Percentiles rank a stretch among this genome's conserved stretches.
Evolutionary conservation across 768 basidiomycete genomes (phyloP).

Genomic region (Suillus occidentalis): DNA sequence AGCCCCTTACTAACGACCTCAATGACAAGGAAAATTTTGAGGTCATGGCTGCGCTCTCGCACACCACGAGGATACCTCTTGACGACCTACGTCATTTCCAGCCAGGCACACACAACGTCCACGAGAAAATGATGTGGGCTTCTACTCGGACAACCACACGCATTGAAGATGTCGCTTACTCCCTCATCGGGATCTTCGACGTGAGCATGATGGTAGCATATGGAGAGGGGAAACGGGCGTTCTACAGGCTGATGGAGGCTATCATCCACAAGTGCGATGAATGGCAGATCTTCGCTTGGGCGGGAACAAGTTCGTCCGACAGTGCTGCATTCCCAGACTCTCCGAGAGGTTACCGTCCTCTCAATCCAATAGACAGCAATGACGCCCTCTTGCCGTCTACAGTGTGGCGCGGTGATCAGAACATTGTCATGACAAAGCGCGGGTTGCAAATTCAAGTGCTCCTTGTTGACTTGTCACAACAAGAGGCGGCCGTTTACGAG

Average conservation of each 20-base stretch:
- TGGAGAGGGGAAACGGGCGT: conserved; percentile 34
- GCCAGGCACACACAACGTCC: conserved; percentile 26
- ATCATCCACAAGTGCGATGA: conserved; percentile 29
- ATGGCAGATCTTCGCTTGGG: conserved; percentile 36
- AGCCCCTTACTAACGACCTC: conserved; percentile 22
- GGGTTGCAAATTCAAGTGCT: conserved; percentile 30
- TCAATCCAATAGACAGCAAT: conserved; percentile 9
- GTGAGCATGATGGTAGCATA: conserved; percentile 35
- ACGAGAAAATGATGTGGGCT: conserved; percentile 34
- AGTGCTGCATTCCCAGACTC: conserved; percentile 33
- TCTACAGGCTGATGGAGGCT: conserved; percentile 30
- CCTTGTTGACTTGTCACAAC: conserved; percentile 21
- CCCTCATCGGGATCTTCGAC: conserved; percentile 34
- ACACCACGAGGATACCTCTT: conserved; percentile 27
- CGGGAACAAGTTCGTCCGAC: conserved; percentile 25
- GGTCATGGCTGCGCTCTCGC: conserved; percentile 25
- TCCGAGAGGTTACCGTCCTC: conserved; percentile 27
- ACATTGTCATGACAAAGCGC: conserved; percentile 33
- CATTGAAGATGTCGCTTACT: conserved; percentile 34
- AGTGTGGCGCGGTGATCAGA: conserved; percentile 26
- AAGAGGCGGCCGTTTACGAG: conserved; percentile 19
- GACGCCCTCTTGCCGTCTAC: not conserved
- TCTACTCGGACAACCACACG: conserved; percentile 34
- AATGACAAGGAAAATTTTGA: conserved; percentile 27
- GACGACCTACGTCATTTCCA: conserved; percentile 24